Evolutionary conservation across 768 basidiomycete genomes (phyloP).

Genomic region (Lyophyllum shimeji): DNA sequence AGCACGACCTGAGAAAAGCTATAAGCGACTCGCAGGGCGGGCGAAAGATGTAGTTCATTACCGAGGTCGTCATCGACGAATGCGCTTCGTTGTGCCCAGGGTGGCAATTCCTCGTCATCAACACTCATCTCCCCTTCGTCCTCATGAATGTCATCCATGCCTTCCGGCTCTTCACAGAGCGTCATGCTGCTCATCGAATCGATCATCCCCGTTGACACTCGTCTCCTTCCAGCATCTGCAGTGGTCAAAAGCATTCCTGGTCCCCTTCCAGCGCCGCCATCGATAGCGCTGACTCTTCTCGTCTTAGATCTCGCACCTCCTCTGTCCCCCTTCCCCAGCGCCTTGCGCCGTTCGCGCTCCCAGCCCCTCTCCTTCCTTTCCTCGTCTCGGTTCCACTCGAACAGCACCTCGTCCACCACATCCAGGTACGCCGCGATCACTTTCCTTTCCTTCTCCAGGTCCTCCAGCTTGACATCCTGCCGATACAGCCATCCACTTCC

Average conservation of each 20-base stretch:
- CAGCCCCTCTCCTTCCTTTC: slow-evolving; percentile 46
- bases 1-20: slow-evolving; percentile 50
- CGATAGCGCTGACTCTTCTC: slow-evolving; percentile 49
- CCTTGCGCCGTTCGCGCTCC: slow-evolving; percentile 46
- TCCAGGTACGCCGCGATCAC: slow-evolving; percentile 66
- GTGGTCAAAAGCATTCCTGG: slow-evolving; percentile 20
- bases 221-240: slow-evolving; percentile 37
- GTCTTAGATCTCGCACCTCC: slow-evolving; percentile 40
- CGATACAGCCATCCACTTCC: slow-evolving; percentile 83
- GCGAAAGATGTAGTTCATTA: slow-evolving; percentile 28
- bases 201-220: slow-evolving; percentile 62
- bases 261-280: slow-evolving; percentile 26
- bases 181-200: slow-evolving; percentile 49
- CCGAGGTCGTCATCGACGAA: slow-evolving; percentile 62
- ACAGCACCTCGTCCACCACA: slow-evolving; percentile 78
- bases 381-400: slow-evolving; percentile 54
- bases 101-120: slow-evolving; percentile 73
- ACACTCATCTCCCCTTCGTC: slow-evolving; percentile 46
- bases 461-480: slow-evolving; percentile 56
- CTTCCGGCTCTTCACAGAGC: slow-evolving; percentile 57
- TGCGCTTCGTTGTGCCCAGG: slow-evolving; percentile 66
- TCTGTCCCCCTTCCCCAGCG: slow-evolving; percentile 40
- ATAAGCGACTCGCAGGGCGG: background rate
- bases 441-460: slow-evolving; percentile 56
- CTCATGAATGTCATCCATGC: slow-evolving; percentile 46